Evolutionary conservation across 2,329 filamentous ascomycete genomes (phyloP), one percentile per base, ranked within the genome.

Genomic region (Exophiala aquamarina): DNA sequence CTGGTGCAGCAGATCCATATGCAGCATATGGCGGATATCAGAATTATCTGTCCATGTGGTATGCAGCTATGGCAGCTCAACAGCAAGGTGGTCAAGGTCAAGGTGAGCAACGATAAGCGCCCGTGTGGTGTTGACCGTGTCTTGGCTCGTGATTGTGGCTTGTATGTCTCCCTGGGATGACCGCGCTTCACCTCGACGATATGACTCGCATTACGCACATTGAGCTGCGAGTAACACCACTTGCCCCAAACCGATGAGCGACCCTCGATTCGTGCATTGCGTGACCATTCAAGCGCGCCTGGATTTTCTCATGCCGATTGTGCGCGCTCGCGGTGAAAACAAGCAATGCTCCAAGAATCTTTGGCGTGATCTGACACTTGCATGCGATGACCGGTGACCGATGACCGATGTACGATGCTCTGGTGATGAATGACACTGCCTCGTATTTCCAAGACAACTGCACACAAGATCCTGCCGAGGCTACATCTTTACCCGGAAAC

Each of bases 21-120:
- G 88, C 88, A 47, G 77, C 83, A 47, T 93, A 91, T 69, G 88
- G 88, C 57, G 88, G 88, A 51, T 92, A 92, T 67, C 79, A 90
- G 59, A 85, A 85, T 59, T 93, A 92, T 64, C 70, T 89, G 49
- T 81, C 85, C 32, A 75, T 91, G 59, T 93, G 87, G 87, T 91
- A 89, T 70, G 83, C 87, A 62, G 86, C 86, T 38, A 65, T 80
- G 62, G 75, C 76, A 41, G 72, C 77, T 60, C 76, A 77, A 57
- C 70, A 72, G 59, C 62, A 62, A 48, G 60, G 60, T 49, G 50
- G 49, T 43, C 58, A 44, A 43, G 57, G 55, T 47, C 58, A 59
- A 54, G 53, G 57, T 55, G 61, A 63, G 40, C 59, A 62, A 39
- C 55, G 58, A 38, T 58, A 59, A 58, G 37, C 23, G 52, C 56